Evolutionary conservation across 1,284 basidiomycete species (phyloP).

Genomic region (Marasmius oreades): DNA sequence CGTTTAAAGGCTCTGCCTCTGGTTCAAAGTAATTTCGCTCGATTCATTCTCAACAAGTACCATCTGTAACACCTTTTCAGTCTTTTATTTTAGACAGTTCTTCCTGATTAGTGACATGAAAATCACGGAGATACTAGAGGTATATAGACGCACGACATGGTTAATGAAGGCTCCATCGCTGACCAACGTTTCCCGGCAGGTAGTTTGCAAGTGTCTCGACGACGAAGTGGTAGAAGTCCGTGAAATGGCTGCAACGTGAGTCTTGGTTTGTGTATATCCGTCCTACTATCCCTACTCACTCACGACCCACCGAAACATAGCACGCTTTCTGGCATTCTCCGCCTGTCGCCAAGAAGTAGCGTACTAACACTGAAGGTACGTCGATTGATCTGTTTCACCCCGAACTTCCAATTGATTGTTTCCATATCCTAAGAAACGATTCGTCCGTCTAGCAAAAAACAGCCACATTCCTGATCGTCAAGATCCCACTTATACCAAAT

Average conservation of each 20-base stretch:
- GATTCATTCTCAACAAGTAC: neutral
- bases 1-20: slow-evolving; percentile 70
- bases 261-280: neutral
- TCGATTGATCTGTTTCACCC: neutral
- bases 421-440: slow-evolving; percentile 51
- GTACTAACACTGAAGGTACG: slow-evolving; percentile 64
- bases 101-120: slow-evolving; percentile 60
- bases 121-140: slow-evolving; percentile 67
- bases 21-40: slow-evolving; percentile 53
- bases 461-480: slow-evolving; percentile 55
- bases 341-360: slow-evolving; percentile 75
- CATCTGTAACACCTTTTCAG: slow-evolving; percentile 27
- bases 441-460: slow-evolving; percentile 60
- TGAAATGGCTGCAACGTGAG: slow-evolving; percentile 73
- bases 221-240: slow-evolving; percentile 75
- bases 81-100: slow-evolving; percentile 74
- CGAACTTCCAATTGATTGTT: slow-evolving; percentile 4
- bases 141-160: slow-evolving; percentile 19
- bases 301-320: slow-evolving; percentile 29
- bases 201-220: slow-evolving; percentile 66
- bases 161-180: too few relatives aligned
- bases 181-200: slow-evolving; percentile 29
- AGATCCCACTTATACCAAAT: slow-evolving; percentile 55
- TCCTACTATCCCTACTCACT: slow-evolving; percentile 1
- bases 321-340: slow-evolving; percentile 77